Conservation (phyloP, 441 rosid species). For the Syzygium malaccense region DNA sequence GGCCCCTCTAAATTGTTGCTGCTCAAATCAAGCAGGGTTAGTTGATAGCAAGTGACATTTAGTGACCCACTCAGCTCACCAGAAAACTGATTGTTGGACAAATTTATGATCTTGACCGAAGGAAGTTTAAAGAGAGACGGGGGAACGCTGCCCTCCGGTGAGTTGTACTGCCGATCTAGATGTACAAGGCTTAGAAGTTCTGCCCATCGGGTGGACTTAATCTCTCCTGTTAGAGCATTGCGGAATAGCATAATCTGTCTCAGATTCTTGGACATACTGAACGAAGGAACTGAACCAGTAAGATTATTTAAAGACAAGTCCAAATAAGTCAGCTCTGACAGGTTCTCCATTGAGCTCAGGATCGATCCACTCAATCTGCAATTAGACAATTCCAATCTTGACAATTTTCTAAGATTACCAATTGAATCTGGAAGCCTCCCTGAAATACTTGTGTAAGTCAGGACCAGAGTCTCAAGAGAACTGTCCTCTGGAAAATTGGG, state of each 20-base stretch:
- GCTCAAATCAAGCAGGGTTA: no score
- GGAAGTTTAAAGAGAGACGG: neutral
- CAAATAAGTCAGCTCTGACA: conserved; percentile 6
- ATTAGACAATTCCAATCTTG: neutral
- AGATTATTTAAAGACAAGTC: conserved; percentile 10
- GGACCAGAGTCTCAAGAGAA: conserved; percentile 13
- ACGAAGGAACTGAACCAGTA: conserved; percentile 2
- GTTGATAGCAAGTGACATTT: no score
- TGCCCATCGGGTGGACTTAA: neutral
- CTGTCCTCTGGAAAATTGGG: neutral
- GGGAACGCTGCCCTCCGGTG: neutral
- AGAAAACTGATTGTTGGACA: no score
- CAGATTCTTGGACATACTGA: neutral
- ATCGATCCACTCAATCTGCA: conserved; percentile 26
- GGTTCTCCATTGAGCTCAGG: conserved; percentile 14
- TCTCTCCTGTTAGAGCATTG: neutral
- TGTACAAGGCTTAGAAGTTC: rapidly evolving
- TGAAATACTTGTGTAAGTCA: neutral
- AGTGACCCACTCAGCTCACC: no score
- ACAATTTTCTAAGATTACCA: conserved; percentile 10
- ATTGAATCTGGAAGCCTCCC: conserved; percentile 26
- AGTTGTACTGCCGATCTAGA: neutral
- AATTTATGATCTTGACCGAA: no score
- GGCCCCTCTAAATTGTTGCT: no score
- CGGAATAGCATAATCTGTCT: neutral